These are phyloP conservation scores for Wickerhamomyces sp. DNA, from an alignment of 1,139 yeast species.

Conservation along the genomic window DNA sequence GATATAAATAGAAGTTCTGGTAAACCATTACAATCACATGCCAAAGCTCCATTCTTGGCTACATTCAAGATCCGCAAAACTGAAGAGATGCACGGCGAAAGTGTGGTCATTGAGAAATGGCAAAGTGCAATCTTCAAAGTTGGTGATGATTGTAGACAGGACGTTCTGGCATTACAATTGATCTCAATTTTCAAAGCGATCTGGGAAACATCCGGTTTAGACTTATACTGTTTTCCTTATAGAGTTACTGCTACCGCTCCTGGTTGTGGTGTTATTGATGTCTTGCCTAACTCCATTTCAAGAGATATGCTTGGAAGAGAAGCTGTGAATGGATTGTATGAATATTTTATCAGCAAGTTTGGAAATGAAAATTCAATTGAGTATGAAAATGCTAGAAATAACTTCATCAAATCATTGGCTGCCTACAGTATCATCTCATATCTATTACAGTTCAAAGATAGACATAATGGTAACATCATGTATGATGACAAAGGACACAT, in stretches of 20 bases:
- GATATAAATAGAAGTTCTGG: constrained; percentile 93
- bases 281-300: constrained; percentile 87
- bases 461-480: constrained; percentile 99
- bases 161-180: constrained; percentile 87
- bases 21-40: constrained; percentile 95
- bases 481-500: constrained; percentile 94
- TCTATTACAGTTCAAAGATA: constrained; percentile 88
- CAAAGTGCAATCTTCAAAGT: constrained; percentile 97
- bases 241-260: constrained; percentile 98
- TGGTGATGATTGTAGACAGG: constrained; percentile 99
- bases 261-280: constrained; percentile 98
- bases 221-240: constrained; percentile 86
- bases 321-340: constrained; percentile 95
- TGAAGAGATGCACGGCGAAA: constrained; percentile 33
- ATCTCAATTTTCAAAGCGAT: constrained; percentile 88
- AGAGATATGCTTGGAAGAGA: constrained; percentile 99
- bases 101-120: constrained; percentile 52
- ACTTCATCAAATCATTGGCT: constrained; percentile 89
- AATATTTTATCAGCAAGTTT: constrained; percentile 85
- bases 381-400: constrained; percentile 86
- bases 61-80: constrained; percentile 77
- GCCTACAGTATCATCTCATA: constrained; percentile 94
- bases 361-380: constrained; percentile 91
- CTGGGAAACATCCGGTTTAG: constrained; percentile 84
- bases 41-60: constrained; percentile 98